Conservation (phyloP, 2,329 filamentous ascomycete species). For the Apiospora rasikravindrae region DNA sequence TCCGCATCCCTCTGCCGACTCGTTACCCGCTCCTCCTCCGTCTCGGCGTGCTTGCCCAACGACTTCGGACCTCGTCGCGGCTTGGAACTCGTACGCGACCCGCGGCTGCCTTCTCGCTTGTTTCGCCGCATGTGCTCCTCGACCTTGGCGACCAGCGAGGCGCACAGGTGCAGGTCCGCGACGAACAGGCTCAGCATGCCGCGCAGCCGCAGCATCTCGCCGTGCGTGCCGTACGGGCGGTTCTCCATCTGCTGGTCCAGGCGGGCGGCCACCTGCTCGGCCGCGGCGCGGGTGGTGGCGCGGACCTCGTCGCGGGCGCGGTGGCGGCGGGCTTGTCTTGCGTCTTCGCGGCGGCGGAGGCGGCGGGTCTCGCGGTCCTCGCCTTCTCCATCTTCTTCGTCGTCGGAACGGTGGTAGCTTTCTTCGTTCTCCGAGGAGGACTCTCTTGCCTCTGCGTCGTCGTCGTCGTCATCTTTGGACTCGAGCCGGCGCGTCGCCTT, state of each 20-base stretch:
- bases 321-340: constrained; percentile 23
- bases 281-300: constrained; percentile 58
- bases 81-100: neutral
- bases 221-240: constrained; percentile 72
- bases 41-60: constrained; percentile 24
- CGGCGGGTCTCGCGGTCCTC: constrained; percentile 20
- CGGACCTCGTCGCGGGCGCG: constrained; percentile 49
- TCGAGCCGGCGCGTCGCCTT: constrained; percentile 46
- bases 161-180: constrained; percentile 66
- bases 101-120: neutral
- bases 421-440: neutral
- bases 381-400: constrained; percentile 29
- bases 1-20: constrained; percentile 40
- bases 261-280: constrained; percentile 66
- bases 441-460: constrained; percentile 26
- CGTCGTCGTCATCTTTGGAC: constrained; percentile 28
- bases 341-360: constrained; percentile 24
- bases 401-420: constrained; percentile 7
- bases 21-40: constrained; percentile 36
- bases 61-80: neutral
- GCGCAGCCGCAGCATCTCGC: constrained; percentile 70
- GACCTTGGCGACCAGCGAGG: constrained; percentile 32
- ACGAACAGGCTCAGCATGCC: constrained; percentile 79
- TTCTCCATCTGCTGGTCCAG: constrained; percentile 75
- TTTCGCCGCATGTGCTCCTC: constrained; percentile 10